Evolutionary conservation across 257 asterid species (phyloP), one percentile per base, ranked within the genome.

Genomic region (Solanum stenotomum): DNA sequence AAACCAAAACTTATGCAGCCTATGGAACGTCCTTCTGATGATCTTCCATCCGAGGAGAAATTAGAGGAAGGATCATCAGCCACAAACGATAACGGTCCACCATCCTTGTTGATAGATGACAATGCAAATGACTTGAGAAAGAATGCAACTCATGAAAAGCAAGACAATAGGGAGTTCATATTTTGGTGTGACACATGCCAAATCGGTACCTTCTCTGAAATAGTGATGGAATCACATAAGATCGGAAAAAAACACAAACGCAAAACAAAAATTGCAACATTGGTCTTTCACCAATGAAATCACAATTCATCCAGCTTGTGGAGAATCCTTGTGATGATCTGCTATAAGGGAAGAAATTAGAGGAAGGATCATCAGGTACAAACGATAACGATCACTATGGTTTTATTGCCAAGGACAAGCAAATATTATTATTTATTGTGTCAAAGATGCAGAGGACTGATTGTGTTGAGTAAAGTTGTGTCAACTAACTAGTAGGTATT

Each of bases 101-200:
- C 85, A 82, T 29, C 70, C 0, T 56, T 68, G 87, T 65, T 61
- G 52, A 33, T 9, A 6, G 27, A 72, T 33, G 88, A 15, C 2
- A 70, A 44, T 31, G 29, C 56, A 3, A 84, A 86, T 15, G 65
- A 87, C 52, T 56, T 67, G 46, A 20, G 15, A 79, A 88, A 88
- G 85, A 86, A 71, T 1, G 10, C 23, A 31, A 8, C 37, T 20
- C 61, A 22, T 4, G 72, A 10, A 77, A 85, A 23, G 3, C 27
- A 40, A 6, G 71, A 61, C 76, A 89, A 87, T 85, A 87, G 44
- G 25, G 12, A 8, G 65, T 74, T 2, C n/a, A 89, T 2, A 52
- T 90, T 89, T 88, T 93, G 93, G 96, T 95, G 98, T 63, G 93
- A 93, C 87, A 72, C 90, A 67, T 94, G 98, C 91, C 74, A 87